Evolutionary conservation across 164 flowering plant species (phyloP).

Genomic region (Magnolia changhungtana): DNA sequence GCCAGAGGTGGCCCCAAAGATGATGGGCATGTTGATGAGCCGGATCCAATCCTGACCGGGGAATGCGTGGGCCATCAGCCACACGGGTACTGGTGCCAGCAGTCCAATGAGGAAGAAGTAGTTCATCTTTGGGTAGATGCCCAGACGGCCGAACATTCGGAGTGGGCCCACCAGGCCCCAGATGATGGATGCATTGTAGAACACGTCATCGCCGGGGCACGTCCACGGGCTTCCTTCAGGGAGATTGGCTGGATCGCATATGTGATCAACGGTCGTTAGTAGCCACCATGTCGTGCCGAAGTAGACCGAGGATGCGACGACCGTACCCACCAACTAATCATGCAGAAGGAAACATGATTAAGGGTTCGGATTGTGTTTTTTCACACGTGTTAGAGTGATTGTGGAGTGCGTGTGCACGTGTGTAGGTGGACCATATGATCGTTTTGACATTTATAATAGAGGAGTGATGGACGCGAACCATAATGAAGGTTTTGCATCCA

Average conservation of each 20-base stretch:
- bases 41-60: constrained; percentile 56
- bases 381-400: background rate
- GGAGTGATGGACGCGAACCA: no score
- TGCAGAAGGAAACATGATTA: background rate
- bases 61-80: constrained; percentile 33
- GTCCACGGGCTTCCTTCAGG: constrained; percentile 56
- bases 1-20: constrained; percentile 28
- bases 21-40: constrained; percentile 54
- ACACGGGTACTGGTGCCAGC: constrained; percentile 45
- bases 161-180: constrained; percentile 52
- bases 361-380: no score
- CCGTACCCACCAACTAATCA: constrained; percentile 48
- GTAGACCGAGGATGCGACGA: constrained; percentile 36
- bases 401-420: background rate
- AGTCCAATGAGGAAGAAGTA: constrained; percentile 41
- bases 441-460: no score
- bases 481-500: no score
- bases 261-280: constrained; percentile 31
- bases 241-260: constrained; percentile 35
- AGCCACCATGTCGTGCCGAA: constrained; percentile 64
- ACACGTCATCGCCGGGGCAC: constrained; percentile 46
- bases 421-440: no score
- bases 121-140: constrained; percentile 35
- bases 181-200: constrained; percentile 48
- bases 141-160: constrained; percentile 38